phyloP scores from a whole-genome alignment of 208 protist genomes.

The Naegleria lovaniensis region DNA sequence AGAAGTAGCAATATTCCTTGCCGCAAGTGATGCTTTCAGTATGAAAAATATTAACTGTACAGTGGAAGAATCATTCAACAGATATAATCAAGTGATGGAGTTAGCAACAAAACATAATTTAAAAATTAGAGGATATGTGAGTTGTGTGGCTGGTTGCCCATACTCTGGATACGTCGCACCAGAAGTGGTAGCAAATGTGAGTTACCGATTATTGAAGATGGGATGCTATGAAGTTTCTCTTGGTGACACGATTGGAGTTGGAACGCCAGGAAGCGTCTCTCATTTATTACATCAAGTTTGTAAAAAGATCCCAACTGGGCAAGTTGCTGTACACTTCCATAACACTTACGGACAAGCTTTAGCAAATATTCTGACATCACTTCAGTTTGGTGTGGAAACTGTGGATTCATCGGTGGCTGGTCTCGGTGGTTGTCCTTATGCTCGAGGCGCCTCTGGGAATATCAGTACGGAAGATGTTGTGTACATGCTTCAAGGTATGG shows the following conservation, averaged over 20 bases:
- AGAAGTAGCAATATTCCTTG: conserved; percentile 52
- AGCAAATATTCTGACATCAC: conserved; percentile 56
- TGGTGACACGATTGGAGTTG: conserved; percentile 69
- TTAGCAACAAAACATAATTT: conserved; percentile 42
- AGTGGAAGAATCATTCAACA: conserved; percentile 53
- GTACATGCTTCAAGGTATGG: conserved; percentile 68
- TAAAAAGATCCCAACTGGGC: conserved; percentile 34
- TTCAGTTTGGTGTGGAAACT: conserved; percentile 47
- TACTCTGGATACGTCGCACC: conserved; percentile 54
- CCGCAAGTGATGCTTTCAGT: conserved; percentile 55
- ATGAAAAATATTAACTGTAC: conserved; percentile 59
- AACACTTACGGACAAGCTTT: conserved; percentile 68
- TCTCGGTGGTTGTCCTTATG: conserved; percentile 63
- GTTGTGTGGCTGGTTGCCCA: conserved; percentile 60
- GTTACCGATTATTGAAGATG: conserved; percentile 34
- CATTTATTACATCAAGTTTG: conserved; percentile 44
- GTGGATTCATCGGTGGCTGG: conserved; percentile 60
- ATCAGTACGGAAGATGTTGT: conserved; percentile 70
- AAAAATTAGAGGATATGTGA: conserved; percentile 58
- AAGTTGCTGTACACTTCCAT: conserved; percentile 67
- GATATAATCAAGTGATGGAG: conserved; percentile 46
- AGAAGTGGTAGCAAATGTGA: conserved; percentile 43
- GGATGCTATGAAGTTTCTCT: conserved; percentile 74
- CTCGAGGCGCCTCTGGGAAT: conserved; percentile 52
- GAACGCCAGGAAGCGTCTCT: conserved; percentile 42